phyloP scores from a whole-genome alignment of 441 rosid genomes.

The Codiaeum variegatum region DNA sequence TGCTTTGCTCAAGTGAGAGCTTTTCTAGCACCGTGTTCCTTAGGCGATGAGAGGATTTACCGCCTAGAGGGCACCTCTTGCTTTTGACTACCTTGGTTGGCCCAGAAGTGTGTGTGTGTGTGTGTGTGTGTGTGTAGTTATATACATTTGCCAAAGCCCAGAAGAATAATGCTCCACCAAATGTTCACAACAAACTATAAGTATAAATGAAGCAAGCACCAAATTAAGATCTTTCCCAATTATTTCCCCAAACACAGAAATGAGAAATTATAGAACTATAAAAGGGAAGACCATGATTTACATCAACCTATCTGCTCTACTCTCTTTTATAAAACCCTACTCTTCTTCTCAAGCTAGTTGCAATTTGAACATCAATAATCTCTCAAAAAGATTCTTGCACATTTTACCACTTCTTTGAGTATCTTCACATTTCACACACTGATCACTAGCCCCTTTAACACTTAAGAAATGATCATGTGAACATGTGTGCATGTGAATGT shows the following conservation, averaged over 20 bases:
- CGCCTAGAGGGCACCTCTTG: too few species aligned
- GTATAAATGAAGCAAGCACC: not conserved
- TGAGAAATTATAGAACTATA: not conserved
- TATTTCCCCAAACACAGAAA: not conserved
- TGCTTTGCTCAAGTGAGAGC: too few species aligned
- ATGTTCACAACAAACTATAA: not conserved
- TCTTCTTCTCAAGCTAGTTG: not conserved
- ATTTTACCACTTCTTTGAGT: not conserved
- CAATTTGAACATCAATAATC: not conserved
- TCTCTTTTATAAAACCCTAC: not conserved
- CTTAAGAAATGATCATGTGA: not conserved
- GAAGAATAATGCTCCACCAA: not conserved
- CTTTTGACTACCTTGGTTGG: not conserved
- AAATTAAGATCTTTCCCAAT: not conserved
- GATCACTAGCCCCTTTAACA: not conserved
- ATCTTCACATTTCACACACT: conserved; percentile 3
- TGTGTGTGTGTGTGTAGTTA: too few species aligned
- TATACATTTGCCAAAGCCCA: too few species aligned
- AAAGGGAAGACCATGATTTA: not conserved
- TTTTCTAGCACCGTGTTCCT: too few species aligned
- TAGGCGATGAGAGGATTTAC: too few species aligned
- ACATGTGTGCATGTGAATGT: not conserved
- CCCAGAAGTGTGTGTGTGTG: too few species aligned
- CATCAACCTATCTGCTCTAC: not conserved
- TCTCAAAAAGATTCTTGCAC: not conserved